Conservation (phyloP, 1,284 basidiomycete species). For the Ganoderma lucidum region DNA sequence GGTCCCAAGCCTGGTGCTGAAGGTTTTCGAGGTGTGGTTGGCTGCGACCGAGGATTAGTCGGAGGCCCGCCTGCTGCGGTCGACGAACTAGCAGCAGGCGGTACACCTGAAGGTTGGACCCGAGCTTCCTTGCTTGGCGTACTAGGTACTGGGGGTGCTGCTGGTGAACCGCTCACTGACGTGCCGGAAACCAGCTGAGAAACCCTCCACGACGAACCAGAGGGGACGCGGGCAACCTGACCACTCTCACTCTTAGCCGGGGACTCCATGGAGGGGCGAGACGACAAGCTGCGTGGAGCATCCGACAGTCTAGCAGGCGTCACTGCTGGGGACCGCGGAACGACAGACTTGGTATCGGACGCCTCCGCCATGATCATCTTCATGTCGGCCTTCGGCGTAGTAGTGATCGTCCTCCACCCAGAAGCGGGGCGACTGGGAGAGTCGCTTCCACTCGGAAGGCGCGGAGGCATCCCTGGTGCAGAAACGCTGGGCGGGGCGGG, state of each 20-base stretch:
- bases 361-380: conserved; percentile 88
- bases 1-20: conserved; percentile 58
- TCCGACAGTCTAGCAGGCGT: conserved; percentile 13
- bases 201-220: conserved; percentile 32
- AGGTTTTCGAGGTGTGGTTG: conserved; percentile 31
- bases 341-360: conserved; percentile 44
- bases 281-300: conserved; percentile 18
- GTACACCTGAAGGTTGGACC: not conserved
- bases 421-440: conserved; percentile 22
- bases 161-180: conserved; percentile 15
- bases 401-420: conserved; percentile 50
- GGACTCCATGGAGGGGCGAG: conserved; percentile 18
- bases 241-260: conserved; percentile 11
- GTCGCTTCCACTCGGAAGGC: conserved; percentile 21
- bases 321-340: conserved; percentile 13
- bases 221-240: conserved; percentile 16
- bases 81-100: not conserved
- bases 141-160: conserved; percentile 4
- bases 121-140: conserved; percentile 16
- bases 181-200: conserved; percentile 20
- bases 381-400: conserved; percentile 74
- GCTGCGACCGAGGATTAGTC: conserved; percentile 16
- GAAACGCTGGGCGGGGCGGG: conserved; percentile 11
- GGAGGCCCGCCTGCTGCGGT: conserved; percentile 6
- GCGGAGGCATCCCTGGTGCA: conserved; percentile 16